Evolutionary conservation across 1,139 yeast genomes (phyloP).

Genomic region (Blastobotrys persicus): DNA sequence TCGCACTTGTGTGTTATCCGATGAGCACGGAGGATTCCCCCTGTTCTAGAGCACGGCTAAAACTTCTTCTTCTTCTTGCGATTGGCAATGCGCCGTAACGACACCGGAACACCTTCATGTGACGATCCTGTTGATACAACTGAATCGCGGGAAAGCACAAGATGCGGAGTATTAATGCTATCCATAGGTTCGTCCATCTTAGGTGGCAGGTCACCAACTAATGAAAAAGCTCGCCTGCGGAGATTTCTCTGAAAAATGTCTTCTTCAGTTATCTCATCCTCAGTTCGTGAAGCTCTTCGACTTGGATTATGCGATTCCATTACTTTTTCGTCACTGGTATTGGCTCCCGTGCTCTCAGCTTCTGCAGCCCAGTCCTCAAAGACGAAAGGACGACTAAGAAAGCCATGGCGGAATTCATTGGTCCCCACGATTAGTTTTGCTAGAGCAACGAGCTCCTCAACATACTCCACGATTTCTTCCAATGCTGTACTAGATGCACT

Average conservation of each 20-base stretch:
- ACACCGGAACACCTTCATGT: constrained; percentile 9
- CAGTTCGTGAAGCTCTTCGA: constrained; percentile 11
- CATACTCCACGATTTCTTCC: constrained; percentile 49
- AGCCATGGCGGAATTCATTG: constrained; percentile 49
- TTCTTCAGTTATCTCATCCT: constrained; percentile 7
- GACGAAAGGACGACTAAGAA: constrained; percentile 44
- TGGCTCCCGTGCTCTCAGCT: constrained; percentile 28
- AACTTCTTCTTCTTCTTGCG: constrained; percentile 10
- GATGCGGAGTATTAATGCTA: background rate
- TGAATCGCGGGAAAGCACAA: constrained; percentile 1
- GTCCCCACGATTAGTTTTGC: constrained; percentile 47
- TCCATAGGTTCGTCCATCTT: constrained; percentile 4
- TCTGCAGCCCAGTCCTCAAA: constrained; percentile 46
- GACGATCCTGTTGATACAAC: background rate
- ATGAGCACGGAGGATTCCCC: too few relatives aligned
- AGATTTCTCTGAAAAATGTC: constrained; percentile 8
- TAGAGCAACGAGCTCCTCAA: constrained; percentile 46
- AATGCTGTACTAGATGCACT: constrained; percentile 50
- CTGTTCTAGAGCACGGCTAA: too few relatives aligned
- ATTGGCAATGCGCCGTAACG: constrained; percentile 13
- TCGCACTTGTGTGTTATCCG: too few relatives aligned
- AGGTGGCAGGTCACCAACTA: constrained; percentile 11
- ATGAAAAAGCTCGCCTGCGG: constrained; percentile 14
- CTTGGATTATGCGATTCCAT: constrained; percentile 8
- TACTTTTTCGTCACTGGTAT: constrained; percentile 2